Conservation (phyloP, 805 yeast species). For the Cyberlindnera mississippiensis region DNA sequence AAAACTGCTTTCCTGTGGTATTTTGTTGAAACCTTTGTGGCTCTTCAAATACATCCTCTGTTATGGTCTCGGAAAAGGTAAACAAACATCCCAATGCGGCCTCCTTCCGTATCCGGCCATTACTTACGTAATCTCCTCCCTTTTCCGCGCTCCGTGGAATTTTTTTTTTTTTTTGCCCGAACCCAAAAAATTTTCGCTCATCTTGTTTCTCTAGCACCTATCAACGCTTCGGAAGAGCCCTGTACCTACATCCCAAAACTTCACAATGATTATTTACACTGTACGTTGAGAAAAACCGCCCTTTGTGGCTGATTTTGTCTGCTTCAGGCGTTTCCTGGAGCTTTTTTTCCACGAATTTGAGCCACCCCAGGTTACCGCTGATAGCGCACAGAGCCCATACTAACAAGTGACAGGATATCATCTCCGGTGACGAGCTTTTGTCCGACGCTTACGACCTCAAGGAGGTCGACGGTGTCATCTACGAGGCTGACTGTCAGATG, state of each 20-base stretch:
- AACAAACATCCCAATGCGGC: conserved; percentile 6
- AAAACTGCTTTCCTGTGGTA: too few species aligned
- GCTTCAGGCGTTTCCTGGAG: too few species aligned
- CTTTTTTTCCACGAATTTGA: too few species aligned
- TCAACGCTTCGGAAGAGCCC: background rate
- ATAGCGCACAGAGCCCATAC: too few species aligned
- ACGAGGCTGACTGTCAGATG: conserved; percentile 96
- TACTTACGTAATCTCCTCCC: conserved; percentile 3
- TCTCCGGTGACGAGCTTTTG: conserved; percentile 93
- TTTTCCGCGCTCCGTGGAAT: background rate
- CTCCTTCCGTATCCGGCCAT: background rate
- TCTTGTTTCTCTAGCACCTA: background rate
- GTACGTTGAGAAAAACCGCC: conserved; percentile 1
- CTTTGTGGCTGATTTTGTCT: too few species aligned
- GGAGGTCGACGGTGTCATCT: conserved; percentile 85
- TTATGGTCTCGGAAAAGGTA: background rate
- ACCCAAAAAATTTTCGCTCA: conserved; percentile 11
- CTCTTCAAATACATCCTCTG: background rate
- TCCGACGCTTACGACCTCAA: conserved; percentile 95
- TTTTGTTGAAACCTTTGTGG: background rate
- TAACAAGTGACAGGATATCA: conserved; percentile 58
- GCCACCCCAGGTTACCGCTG: too few species aligned
- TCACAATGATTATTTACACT: conserved; percentile 16
- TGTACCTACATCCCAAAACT: conserved; percentile 3
- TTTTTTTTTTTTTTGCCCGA: conserved; percentile 4